Evolutionary conservation across 305 asterid species (phyloP).

Genomic region (Petunia hybrid): DNA sequence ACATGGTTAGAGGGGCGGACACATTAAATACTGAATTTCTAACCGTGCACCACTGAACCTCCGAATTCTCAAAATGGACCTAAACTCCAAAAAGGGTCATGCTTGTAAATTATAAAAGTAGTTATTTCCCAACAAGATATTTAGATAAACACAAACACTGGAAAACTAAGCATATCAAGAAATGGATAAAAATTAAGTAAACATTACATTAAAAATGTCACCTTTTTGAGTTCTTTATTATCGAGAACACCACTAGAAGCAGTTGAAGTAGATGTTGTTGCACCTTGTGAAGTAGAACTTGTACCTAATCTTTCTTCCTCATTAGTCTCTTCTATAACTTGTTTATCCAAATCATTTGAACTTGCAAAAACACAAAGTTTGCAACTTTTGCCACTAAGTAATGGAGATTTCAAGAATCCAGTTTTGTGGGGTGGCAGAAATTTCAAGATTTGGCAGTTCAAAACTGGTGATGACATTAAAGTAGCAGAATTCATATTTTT

Average conservation of each 20-base stretch:
- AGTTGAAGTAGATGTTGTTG: conserved; percentile 35
- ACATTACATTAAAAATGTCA: conserved; percentile 27
- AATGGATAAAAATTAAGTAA: neutral
- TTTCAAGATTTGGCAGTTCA: conserved; percentile 28
- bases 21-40: no score
- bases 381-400: conserved; percentile 36
- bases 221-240: conserved; percentile 86
- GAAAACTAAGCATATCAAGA: neutral
- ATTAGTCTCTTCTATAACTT: conserved; percentile 37
- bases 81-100: neutral
- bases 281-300: no score
- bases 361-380: conserved; percentile 48
- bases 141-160: neutral
- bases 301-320: conserved; percentile 16
- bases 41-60: no score
- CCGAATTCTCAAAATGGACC: no score
- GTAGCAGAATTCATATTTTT: conserved; percentile 3
- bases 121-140: no score
- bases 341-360: conserved; percentile 61
- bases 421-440: neutral
- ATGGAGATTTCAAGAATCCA: conserved; percentile 10
- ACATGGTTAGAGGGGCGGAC: no score
- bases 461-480: conserved; percentile 31
- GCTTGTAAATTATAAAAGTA: neutral
- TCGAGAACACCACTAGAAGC: conserved; percentile 43